A percentile compares a stretch with the other conserved stretches of the same genome.
Conservation (phyloP, 352 stramenopile species). For the Ophiocytium majus region DNA sequence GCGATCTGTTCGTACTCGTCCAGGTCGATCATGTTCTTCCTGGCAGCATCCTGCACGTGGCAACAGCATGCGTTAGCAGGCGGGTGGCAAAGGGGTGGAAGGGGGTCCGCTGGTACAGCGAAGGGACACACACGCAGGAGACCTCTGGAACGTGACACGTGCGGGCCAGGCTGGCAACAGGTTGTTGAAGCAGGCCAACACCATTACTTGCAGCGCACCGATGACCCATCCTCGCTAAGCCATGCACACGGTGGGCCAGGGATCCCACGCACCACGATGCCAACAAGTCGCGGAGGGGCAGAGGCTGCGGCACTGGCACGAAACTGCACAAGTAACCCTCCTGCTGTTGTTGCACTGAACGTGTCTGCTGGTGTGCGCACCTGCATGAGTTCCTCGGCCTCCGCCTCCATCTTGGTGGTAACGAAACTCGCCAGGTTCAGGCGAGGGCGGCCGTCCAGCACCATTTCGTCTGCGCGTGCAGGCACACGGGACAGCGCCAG, state of each 20-base stretch:
- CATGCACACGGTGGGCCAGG: too few species aligned
- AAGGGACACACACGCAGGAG: too few species aligned
- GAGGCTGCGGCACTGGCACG: background rate
- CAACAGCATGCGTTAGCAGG: too few species aligned
- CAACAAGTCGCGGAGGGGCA: too few species aligned
- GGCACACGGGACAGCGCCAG: background rate
- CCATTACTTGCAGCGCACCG: too few species aligned
- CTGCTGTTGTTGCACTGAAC: background rate
- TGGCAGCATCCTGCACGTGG: background rate
- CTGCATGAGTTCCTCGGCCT: slow-evolving; percentile 81
- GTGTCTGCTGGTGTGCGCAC: slow-evolving; percentile 29
- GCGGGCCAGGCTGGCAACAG: too few species aligned
- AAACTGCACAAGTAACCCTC: background rate
- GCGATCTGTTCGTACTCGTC: slow-evolving; percentile 82
- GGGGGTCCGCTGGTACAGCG: too few species aligned
- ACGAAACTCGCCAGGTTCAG: slow-evolving; percentile 86
- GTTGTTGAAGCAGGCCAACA: too few species aligned
- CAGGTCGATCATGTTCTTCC: slow-evolving; percentile 78
- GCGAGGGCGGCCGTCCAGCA: slow-evolving; percentile 79
- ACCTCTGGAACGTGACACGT: too few species aligned
- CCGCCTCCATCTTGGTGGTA: slow-evolving; percentile 83
- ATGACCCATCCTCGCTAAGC: too few species aligned
- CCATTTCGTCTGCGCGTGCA: slow-evolving; percentile 67
- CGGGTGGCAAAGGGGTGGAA: too few species aligned
- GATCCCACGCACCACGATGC: too few species aligned